These are phyloP conservation scores for Aegilops tauschii DNA, from an alignment of 176 grass and related monocot species.

Conservation along the genomic window DNA sequence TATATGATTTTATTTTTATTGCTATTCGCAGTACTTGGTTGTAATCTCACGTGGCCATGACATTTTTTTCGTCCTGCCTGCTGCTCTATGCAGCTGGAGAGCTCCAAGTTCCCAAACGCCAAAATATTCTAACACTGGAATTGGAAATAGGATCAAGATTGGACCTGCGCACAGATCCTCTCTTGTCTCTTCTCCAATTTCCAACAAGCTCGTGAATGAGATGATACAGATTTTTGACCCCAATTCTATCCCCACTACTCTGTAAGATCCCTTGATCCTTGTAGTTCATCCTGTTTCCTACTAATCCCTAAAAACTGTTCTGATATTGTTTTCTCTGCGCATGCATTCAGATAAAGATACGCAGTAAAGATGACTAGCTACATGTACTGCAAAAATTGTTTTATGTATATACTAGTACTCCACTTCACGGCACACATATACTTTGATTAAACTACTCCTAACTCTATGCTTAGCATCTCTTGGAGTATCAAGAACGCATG, in stretches of 20 bases:
- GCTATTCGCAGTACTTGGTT: not conserved
- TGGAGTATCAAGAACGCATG: not conserved
- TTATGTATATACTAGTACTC: not conserved
- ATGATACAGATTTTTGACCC: conserved; percentile 31
- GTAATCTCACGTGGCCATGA: conserved; percentile 41
- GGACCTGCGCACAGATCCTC: conserved; percentile 32
- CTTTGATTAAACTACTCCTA: conserved; percentile 7
- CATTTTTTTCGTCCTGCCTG: not conserved
- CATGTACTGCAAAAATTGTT: not conserved
- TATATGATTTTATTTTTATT: not conserved
- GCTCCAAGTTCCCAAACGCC: conserved; percentile 53
- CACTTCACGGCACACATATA: not conserved
- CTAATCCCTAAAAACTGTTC: conserved; percentile 24
- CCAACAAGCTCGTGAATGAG: conserved; percentile 35
- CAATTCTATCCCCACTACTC: not conserved
- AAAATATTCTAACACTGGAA: conserved; percentile 24
- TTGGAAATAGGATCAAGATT: conserved; percentile 38
- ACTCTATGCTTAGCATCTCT: conserved; percentile 37
- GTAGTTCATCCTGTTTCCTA: conserved; percentile 2
- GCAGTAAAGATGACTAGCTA: conserved; percentile 12
- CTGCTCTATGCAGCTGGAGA: not conserved
- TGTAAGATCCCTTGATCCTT: conserved; percentile 23
- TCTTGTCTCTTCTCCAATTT: conserved; percentile 38
- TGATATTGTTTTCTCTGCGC: conserved; percentile 6
- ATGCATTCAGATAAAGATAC: conserved; percentile 30